Base-by-base conservation (phyloP, 441 rosid genomes). In the Croton setiger region DNA sequence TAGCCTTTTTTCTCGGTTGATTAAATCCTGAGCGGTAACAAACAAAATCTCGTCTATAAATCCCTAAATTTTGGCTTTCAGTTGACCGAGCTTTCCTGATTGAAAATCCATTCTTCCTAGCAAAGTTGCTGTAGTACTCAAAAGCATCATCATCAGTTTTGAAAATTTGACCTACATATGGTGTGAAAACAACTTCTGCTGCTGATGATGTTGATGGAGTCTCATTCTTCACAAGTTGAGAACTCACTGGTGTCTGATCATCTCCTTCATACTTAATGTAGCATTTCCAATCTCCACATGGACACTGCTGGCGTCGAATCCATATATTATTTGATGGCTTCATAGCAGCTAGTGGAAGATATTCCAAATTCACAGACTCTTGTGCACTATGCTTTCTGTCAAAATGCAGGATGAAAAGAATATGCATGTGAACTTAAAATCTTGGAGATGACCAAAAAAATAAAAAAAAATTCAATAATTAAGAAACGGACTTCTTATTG, bases 211-310 rank as follows among this genome's bases (percentile, higher is more conserved):
- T 63, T 69, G 91, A 52, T 68, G 86, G 71, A 18, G 81, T 70
- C 77, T 91, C 92, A 54, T 58, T 80, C 74, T 87, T 87, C 10
- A 82, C 74, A 51, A 82, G 74, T 58, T 83, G 85, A 61, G 81
- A 78, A 72, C 62, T 78, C 33, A 77, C 64, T 1, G 75, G 65
- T 33, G 82, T 71, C 80, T 82, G 92, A 74, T 83, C 88, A 71
- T 86, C 89, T 71, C 90, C 89, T 59, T 91, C 92, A 59, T 78
- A 69, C 66, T 76, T 82, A 59, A 91, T 78, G 43, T 81, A 91
- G 64, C 98, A 94, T 66, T 91, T 94, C 97, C 97, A 89, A 77
- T 94, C 97, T 59, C 97, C 96, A 73, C 98, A 94, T 4, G 93
- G 93, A 71, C 98, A 93, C 63, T 93, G 96, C 73, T 91, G 98